Percentiles rank a stretch among this genome's conserved stretches.
phyloP scores from a whole-genome alignment of 2,329 filamentous ascomycete genomes.

The Venturia nashicola region DNA sequence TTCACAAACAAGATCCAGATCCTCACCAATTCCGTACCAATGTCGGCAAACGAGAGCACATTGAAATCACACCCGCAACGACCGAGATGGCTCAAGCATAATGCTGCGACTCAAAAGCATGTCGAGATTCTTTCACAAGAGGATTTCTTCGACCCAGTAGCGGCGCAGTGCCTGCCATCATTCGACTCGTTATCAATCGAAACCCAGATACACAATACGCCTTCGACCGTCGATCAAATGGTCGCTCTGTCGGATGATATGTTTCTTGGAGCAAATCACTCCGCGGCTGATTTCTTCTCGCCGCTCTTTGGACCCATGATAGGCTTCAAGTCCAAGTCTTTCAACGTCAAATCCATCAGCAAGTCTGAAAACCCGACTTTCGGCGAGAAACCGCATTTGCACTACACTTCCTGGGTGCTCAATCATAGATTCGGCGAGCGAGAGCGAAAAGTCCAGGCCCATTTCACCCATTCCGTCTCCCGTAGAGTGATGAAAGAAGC shows the following conservation, averaged over 20 bases:
- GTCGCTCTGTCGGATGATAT: constrained; percentile 34
- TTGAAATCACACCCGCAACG: constrained; percentile 20
- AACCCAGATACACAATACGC: constrained; percentile 31
- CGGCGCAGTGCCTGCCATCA: constrained; percentile 28
- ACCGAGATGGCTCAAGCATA: constrained; percentile 26
- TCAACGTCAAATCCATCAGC: constrained; percentile 18
- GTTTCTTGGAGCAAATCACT: constrained; percentile 29
- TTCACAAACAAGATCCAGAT: constrained; percentile 33
- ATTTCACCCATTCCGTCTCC: constrained; percentile 31
- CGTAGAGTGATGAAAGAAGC: constrained; percentile 28
- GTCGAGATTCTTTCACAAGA: constrained; percentile 30
- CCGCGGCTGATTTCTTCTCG: constrained; percentile 32
- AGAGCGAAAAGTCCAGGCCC: constrained; percentile 31
- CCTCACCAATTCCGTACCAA: constrained; percentile 29
- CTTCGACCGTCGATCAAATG: constrained; percentile 28
- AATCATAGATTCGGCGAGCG: constrained; percentile 33
- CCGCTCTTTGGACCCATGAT: constrained; percentile 31
- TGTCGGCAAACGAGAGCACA: constrained; percentile 8
- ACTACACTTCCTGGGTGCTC: constrained; percentile 33
- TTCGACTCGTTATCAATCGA: constrained; percentile 34
- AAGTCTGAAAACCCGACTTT: constrained; percentile 18
- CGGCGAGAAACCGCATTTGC: constrained; percentile 32
- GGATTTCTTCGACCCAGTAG: constrained; percentile 28
- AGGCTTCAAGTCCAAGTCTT: constrained; percentile 31
- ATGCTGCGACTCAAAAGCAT: constrained; percentile 15